phyloP scores from a whole-genome alignment of 306 rosid species.

The Inga leiocalycina region DNA sequence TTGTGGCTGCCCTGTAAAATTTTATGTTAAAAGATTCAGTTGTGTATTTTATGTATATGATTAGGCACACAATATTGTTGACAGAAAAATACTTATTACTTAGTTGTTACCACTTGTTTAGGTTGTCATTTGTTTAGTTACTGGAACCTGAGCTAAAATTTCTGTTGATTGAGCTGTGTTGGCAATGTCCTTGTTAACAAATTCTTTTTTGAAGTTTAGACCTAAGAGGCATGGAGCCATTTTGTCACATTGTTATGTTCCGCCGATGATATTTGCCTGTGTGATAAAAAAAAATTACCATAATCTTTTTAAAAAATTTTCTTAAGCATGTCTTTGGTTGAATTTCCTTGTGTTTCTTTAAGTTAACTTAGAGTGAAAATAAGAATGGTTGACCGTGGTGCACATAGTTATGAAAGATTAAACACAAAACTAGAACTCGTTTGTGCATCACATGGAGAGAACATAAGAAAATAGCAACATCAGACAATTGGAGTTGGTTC shows the following conservation, averaged over 20 bases:
- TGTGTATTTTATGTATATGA: neutral
- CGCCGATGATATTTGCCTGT: neutral
- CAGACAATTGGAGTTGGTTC: neutral
- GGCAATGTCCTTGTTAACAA: neutral
- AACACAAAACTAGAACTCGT: neutral
- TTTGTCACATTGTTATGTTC: neutral
- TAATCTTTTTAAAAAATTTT: neutral
- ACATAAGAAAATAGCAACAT: neutral
- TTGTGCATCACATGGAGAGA: neutral
- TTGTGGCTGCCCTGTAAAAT: slow-evolving; percentile 14
- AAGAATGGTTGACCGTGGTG: neutral
- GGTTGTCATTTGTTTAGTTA: neutral
- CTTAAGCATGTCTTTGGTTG: neutral
- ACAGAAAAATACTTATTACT: neutral
- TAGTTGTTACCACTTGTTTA: neutral
- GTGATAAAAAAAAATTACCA: neutral
- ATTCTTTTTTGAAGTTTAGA: neutral
- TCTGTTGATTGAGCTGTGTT: neutral
- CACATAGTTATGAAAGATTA: neutral
- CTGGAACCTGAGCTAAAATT: neutral
- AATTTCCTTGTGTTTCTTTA: neutral
- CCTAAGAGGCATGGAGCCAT: neutral
- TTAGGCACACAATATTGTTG: neutral
- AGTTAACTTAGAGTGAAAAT: neutral
- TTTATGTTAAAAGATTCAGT: neutral